These are phyloP conservation scores for Lipomyces starkeyi DNA, from an alignment of 805 yeast species.

Conservation along the genomic window DNA sequence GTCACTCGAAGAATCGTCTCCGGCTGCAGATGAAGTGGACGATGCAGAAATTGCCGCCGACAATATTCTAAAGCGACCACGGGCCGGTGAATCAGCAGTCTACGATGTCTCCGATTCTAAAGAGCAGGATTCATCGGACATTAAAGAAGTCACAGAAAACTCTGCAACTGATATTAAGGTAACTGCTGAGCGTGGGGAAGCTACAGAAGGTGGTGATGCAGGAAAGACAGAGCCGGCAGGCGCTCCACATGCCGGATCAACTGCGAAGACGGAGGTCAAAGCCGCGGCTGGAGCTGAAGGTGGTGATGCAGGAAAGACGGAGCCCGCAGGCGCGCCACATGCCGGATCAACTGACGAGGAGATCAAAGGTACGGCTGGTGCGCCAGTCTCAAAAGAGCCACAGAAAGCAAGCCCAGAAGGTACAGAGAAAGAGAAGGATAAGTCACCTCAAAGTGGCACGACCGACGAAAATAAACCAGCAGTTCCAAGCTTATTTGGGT, in stretches of 20 bases:
- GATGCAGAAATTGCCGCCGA: neutral
- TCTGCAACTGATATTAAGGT: neutral
- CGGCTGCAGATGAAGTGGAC: neutral
- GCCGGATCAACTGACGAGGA: neutral
- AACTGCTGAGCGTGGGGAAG: neutral
- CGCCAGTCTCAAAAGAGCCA: neutral
- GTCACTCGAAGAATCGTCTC: neutral
- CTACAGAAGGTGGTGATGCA: neutral
- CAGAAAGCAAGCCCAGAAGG: neutral
- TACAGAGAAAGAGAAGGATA: neutral
- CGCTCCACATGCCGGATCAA: neutral
- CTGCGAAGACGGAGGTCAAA: neutral
- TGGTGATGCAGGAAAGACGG: neutral
- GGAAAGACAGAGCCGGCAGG: neutral
- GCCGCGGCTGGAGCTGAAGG: neutral
- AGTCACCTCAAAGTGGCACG: neutral
- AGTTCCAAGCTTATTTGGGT: neutral
- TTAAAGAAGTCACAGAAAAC: neutral
- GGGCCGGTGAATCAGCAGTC: neutral
- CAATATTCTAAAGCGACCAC: neutral
- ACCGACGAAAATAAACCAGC: constrained; percentile 6
- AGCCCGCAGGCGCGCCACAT: neutral
- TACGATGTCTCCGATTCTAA: neutral
- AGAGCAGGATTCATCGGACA: neutral
- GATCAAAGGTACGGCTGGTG: neutral